Evolutionary conservation across 768 basidiomycete genomes (phyloP).

Genomic region (Rhodocollybia butyracea): DNA sequence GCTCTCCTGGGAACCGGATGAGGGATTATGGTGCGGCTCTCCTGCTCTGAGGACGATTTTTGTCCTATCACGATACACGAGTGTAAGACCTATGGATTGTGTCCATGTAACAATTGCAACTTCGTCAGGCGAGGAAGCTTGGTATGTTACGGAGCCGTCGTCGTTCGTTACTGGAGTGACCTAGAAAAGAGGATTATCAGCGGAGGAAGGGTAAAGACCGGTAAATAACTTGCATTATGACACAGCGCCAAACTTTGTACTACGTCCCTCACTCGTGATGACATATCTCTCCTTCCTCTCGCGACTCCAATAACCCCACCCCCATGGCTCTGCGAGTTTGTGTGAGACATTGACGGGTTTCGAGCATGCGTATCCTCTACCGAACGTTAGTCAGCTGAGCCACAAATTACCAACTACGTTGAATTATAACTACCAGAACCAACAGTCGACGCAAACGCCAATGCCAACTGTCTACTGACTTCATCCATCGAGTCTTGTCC

Average conservation of each 20-base stretch:
- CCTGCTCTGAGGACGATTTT: conserved; percentile 62
- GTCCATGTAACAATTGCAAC: conserved; percentile 99
- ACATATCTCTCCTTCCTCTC: conserved; percentile 88
- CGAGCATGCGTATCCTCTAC: too few species aligned
- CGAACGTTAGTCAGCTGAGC: too few species aligned
- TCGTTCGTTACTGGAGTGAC: conserved; percentile 95
- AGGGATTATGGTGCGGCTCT: conserved; percentile 53
- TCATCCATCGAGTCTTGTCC: conserved; percentile 99
- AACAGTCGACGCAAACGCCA: conserved; percentile 82
- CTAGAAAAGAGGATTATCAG: conserved; percentile 35
- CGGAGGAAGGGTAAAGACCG: not conserved
- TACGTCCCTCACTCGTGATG: conserved; percentile 87
- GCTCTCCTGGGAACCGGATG: conserved; percentile 28
- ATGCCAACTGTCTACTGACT: conserved; percentile 85
- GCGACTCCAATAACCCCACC: not conserved
- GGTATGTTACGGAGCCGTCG: conserved; percentile 92
- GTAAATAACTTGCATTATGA: conserved; percentile 71
- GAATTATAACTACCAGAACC: conserved; percentile 25
- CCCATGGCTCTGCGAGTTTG: not conserved
- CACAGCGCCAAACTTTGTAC: conserved; percentile 92
- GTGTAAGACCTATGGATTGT: conserved; percentile 87
- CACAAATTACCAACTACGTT: too few species aligned
- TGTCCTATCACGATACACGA: conserved; percentile 86
- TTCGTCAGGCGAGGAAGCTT: conserved; percentile 98
- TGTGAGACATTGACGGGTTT: not conserved